Conservation (phyloP, 2,329 filamentous ascomycete species). For the Lasiodiplodia theobromae region DNA sequence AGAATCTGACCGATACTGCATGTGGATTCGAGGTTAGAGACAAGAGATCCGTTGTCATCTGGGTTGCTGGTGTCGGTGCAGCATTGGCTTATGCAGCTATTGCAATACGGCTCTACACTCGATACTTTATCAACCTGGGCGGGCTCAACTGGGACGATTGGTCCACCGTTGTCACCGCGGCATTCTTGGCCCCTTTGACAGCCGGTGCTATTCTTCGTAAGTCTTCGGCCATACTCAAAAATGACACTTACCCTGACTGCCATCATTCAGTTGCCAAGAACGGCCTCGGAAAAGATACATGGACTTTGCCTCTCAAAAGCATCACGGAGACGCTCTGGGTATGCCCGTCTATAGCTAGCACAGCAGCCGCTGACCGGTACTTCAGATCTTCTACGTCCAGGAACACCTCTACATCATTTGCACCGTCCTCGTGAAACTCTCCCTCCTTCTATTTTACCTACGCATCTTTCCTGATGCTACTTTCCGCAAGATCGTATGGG, state of each 20-base stretch:
- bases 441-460: conserved; percentile 9
- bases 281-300: conserved; percentile 6
- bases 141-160: not conserved
- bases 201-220: not conserved
- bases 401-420: conserved; percentile 15
- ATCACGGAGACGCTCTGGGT: not conserved
- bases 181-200: not conserved
- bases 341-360: not conserved
- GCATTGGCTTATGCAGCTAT: not conserved
- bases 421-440: not conserved
- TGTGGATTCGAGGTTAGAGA: conserved; percentile 4
- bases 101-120: conserved; percentile 9
- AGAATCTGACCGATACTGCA: not conserved
- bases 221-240: not conserved
- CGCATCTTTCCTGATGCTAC: conserved; percentile 15
- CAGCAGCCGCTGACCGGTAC: not conserved
- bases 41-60: not conserved
- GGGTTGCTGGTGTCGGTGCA: conserved; percentile 3
- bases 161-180: not conserved
- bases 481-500: conserved; percentile 5
- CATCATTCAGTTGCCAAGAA: not conserved
- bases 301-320: not conserved
- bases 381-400: conserved; percentile 17
- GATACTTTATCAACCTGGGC: not conserved
- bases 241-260: not conserved